Evolutionary conservation across 192 early-diverging fungal genomes (phyloP), one percentile per base, ranked within the genome.

Genomic region (Backusella tuberculispora): DNA sequence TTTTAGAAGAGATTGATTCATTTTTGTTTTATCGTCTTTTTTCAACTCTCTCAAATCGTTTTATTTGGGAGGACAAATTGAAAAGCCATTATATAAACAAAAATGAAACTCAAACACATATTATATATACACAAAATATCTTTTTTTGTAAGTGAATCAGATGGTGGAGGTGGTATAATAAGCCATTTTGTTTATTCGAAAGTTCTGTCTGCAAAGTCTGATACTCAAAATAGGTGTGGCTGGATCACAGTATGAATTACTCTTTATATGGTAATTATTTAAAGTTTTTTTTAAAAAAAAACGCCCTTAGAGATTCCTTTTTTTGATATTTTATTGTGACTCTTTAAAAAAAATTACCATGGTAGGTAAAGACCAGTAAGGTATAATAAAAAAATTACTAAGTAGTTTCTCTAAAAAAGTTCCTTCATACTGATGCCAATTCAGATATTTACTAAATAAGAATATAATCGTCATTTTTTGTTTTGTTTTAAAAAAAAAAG

Each of bases 141-240:
- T 56, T 56, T 56, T 56, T 56, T 56, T 56, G 53, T 56, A 24
- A 17, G 53, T 19, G 21, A 60, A 60, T 60, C 53, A 60, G 53
- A 60, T 60, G 53, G n/a, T 12, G n/a, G 8, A 12, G 53, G 10
- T 60, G 53, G 2, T 24, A 8, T 5, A 24, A 24, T 24, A 60
- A 60, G 21, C n/a, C 53, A 34, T 34, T 34, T 34, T 34, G 29
- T 34, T 34, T 34, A 34, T 34, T 34, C 29, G 29, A 34, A 34
- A 34, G 2, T 2, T 34, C 29, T 34, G 2, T 34, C 29, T 34
- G 0, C 29, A 34, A 34, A 1, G 29, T 34, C 29, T 34, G 29
- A 0, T 34, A 34, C 29, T 19, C 53, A 60, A 60, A 60, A 60
- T 60, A 60, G 53, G 53, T 60, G 53, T 60, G 53, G 53, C 53